phyloP scores from a whole-genome alignment of 306 rosid genomes.

The Medicago arabica region DNA sequence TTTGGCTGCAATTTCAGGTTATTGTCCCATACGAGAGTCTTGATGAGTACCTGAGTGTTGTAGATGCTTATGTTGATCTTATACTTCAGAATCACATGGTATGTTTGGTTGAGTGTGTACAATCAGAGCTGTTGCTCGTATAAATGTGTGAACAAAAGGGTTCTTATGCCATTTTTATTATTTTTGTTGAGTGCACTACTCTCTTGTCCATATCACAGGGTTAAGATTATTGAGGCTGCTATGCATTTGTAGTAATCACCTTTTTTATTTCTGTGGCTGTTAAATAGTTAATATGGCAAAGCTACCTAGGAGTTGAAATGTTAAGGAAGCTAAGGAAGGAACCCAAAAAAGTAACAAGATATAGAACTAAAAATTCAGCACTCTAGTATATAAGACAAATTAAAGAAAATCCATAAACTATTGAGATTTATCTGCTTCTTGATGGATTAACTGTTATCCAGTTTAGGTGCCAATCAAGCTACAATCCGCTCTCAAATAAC shows the following conservation, averaged over 20 bases:
- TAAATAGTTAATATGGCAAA: not conserved
- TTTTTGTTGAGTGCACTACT: constrained; percentile 29
- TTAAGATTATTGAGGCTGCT: constrained; percentile 31
- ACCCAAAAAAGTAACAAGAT: too few species aligned
- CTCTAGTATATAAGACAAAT: not conserved
- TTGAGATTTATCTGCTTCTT: constrained; percentile 34
- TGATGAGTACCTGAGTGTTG: constrained; percentile 83
- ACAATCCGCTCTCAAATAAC: constrained; percentile 13
- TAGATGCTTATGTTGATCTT: constrained; percentile 87
- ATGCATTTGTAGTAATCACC: constrained; percentile 25
- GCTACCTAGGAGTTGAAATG: too few species aligned
- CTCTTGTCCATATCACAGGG: constrained; percentile 26
- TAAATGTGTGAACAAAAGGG: constrained; percentile 22
- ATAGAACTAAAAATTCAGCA: not conserved
- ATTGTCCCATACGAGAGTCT: constrained; percentile 64
- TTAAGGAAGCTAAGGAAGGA: too few species aligned
- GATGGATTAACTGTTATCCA: constrained; percentile 24
- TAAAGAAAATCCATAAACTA: constrained; percentile 13
- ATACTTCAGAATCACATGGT: constrained; percentile 86
- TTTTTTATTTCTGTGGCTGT: not conserved
- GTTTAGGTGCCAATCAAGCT: constrained; percentile 1
- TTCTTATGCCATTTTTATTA: constrained; percentile 21
- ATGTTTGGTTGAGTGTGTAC: constrained; percentile 41
- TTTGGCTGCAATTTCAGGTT: constrained; percentile 60
- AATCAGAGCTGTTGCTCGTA: constrained; percentile 26